Percentiles rank a stretch among this genome's conserved stretches.
Conservation (phyloP, 257 asterid genomes). For the Rubia yunnanensis region DNA sequence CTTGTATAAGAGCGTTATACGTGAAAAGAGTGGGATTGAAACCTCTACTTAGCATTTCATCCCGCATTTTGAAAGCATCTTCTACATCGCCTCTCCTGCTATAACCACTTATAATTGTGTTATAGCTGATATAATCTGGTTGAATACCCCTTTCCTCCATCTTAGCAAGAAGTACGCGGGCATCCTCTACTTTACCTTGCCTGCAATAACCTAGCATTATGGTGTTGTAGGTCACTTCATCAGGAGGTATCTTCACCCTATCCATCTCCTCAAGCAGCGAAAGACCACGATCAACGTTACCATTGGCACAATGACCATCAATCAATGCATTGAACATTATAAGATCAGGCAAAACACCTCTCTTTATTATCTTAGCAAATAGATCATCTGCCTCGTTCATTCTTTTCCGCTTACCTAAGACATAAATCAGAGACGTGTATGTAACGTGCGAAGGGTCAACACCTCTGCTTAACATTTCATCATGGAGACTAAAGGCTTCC, state of each 20-base stretch:
- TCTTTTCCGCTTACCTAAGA: constrained; percentile 36
- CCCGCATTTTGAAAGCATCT: constrained; percentile 29
- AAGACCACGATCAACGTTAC: constrained; percentile 32
- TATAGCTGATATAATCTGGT: constrained; percentile 44
- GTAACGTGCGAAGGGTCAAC: constrained; percentile 38
- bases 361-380: constrained; percentile 21
- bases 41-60: constrained; percentile 41
- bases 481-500: constrained; percentile 34
- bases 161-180: constrained; percentile 28
- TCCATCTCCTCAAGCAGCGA: constrained; percentile 37
- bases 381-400: constrained; percentile 53
- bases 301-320: constrained; percentile 41
- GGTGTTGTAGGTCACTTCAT: constrained; percentile 42
- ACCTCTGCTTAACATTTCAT: constrained; percentile 43
- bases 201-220: constrained; percentile 46
- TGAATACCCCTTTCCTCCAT: constrained; percentile 36
- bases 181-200: constrained; percentile 45
- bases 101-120: constrained; percentile 39
- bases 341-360: constrained; percentile 43
- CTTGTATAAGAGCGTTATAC: constrained; percentile 48
- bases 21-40: constrained; percentile 29
- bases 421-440: constrained; percentile 38
- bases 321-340: constrained; percentile 49
- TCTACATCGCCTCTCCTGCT: constrained; percentile 38
- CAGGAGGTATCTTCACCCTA: constrained; percentile 36